These are phyloP conservation scores for Rhynchosporium graminicola DNA, from an alignment of 2,329 filamentous ascomycete genomes.

Conservation along the genomic window DNA sequence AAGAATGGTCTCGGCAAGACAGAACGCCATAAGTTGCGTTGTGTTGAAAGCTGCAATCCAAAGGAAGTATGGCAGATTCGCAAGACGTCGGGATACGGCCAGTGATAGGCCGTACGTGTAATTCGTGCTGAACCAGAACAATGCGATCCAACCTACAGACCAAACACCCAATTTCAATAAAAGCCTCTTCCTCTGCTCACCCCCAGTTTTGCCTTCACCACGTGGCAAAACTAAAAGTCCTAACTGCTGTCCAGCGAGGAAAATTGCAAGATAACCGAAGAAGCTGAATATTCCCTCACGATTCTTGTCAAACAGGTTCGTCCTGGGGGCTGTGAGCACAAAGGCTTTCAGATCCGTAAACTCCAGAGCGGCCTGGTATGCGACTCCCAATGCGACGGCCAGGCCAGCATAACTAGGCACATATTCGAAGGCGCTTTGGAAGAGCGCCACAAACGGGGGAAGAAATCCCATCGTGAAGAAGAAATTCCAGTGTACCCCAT, in stretches of 20 bases:
- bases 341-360: conserved; percentile 77
- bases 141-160: conserved; percentile 64
- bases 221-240: conserved; percentile 78
- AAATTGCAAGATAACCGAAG: conserved; percentile 90
- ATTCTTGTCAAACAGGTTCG: conserved; percentile 82
- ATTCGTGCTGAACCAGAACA: conserved; percentile 71
- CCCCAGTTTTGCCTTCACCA: conserved; percentile 46
- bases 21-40: conserved; percentile 78
- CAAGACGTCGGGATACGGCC: conserved; percentile 81
- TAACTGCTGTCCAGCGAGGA: conserved; percentile 82
- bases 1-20: conserved; percentile 72
- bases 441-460: conserved; percentile 83
- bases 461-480: conserved; percentile 94
- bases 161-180: conserved; percentile 65
- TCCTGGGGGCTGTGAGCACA: conserved; percentile 79
- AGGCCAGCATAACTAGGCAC: conserved; percentile 78
- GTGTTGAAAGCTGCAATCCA: conserved; percentile 94
- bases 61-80: conserved; percentile 89
- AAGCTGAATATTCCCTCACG: conserved; percentile 96
- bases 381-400: conserved; percentile 64
- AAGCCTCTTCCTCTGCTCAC: conserved; percentile 56
- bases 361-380: conserved; percentile 77
- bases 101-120: conserved; percentile 71
- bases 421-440: conserved; percentile 69
- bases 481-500: conserved; percentile 99